These are phyloP conservation scores for Chenopodium berlandieri DNA, from an alignment of 148 eudicot genomes.

Conservation along the genomic window DNA sequence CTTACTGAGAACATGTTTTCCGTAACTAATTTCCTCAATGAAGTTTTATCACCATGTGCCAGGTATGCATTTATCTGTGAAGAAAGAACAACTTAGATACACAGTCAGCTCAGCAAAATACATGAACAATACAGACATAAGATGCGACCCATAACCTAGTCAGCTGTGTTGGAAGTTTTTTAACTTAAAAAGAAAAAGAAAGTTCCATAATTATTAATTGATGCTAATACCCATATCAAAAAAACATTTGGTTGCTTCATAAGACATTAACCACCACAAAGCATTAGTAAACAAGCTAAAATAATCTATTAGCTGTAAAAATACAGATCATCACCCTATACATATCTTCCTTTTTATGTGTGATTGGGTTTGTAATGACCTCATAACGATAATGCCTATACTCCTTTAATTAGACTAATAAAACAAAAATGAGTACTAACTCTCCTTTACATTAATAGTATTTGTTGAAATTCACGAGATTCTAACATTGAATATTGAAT, in stretches of 20 bases:
- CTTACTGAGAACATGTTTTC: conserved; percentile 93
- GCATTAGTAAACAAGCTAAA: neutral
- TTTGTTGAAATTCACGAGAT: too few species aligned
- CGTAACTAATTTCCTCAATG: conserved; percentile 80
- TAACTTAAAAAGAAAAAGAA: neutral
- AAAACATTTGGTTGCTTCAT: neutral
- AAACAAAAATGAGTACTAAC: too few species aligned
- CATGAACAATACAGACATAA: neutral
- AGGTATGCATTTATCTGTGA: conserved; percentile 66
- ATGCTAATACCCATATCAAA: neutral
- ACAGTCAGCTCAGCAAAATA: neutral
- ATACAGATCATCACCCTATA: neutral
- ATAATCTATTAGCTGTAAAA: neutral
- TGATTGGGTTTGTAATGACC: neutral
- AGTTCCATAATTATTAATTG: neutral
- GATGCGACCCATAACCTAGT: conserved; percentile 3
- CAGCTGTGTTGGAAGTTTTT: neutral
- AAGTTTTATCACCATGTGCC: conserved; percentile 71
- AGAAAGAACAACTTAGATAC: neutral
- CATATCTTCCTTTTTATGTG: neutral
- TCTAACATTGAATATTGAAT: neutral
- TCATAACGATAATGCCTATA: neutral
- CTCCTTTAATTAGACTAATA: neutral
- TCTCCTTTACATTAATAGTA: too few species aligned
- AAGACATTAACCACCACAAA: neutral